Evolutionary conservation across 2,329 filamentous ascomycete genomes (phyloP), one percentile per base, ranked within the genome.

Genomic region (Penicillium sp.): DNA sequence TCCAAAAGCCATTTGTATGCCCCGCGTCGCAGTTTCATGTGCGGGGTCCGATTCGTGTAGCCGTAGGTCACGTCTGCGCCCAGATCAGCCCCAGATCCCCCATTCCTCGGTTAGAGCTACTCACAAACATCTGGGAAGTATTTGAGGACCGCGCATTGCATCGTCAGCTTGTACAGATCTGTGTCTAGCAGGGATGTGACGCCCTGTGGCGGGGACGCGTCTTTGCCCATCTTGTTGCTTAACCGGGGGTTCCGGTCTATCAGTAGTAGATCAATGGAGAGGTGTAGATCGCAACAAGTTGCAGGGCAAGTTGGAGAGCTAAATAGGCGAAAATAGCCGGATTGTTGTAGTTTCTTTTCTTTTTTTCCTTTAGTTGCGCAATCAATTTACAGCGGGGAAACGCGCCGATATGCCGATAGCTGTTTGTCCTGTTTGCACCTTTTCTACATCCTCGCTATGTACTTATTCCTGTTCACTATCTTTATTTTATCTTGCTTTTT

Each of bases 101-200:
- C 12, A 19, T 33, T n/a, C 38, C 50, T 8, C 46, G 13, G 35
- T 70, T 21, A 61, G 59, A 25, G 25, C n/a, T 42, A 72, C 77
- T 71, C 65, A 81, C 79, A 65, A 57, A 81, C 79, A 58, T 93
- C 82, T 35, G 89, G 89, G 75, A 96, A 97, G 80, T 93, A 95
- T 76, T 95, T 95, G 66, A 95, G 84, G 64, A 97, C 89, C 61
- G 92, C 92, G 73, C 90, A 96, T 88, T 99, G 94, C 94, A 99
- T 99, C 21, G 94, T 99, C 76, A 99, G 78, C 78, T 99, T 99
- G 84, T 97, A 99, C 60, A 99, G 77, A 73, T 89, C 86, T 17
- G 89, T 93, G 71, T 94, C 90, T 54, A 94, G 81, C 71, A 94
- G 89, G 70, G 90, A 93, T 69, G 87, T 89, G 71, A 93, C 86